A percentile compares a stretch with the other conserved stretches of the same genome.
Evolutionary conservation across 2,329 filamentous ascomycete species (phyloP).

Genomic region (Dendrostoma leiphaemia): DNA sequence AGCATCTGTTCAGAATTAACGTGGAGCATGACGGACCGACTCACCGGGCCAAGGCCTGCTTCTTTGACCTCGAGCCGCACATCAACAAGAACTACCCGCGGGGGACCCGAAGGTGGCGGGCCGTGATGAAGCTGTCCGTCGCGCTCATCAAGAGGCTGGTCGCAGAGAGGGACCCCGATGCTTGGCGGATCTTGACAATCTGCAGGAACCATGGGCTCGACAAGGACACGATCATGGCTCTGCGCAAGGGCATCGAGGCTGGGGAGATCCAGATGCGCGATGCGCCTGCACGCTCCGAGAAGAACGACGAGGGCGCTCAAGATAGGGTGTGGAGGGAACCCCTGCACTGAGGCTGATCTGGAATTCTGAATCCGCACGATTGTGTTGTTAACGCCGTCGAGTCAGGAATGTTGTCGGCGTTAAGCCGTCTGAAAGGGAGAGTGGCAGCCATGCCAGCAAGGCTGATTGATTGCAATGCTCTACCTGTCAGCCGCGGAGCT

Average conservation of each 20-base stretch:
- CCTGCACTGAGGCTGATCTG: not conserved
- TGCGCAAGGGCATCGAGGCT: constrained; percentile 17
- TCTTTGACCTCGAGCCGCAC: constrained; percentile 12
- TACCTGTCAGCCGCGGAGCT: too few relatives aligned
- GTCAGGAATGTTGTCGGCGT: not conserved
- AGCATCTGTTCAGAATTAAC: constrained; percentile 16
- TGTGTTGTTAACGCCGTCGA: not conserved
- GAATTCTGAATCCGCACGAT: too few relatives aligned
- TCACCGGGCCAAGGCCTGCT: constrained; percentile 14
- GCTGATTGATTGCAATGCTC: not conserved
- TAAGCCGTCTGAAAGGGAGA: not conserved
- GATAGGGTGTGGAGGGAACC: not conserved
- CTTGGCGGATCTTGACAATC: constrained; percentile 16
- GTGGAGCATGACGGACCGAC: constrained; percentile 13
- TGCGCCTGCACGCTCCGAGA: not conserved
- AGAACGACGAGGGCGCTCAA: not conserved
- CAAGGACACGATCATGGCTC: constrained; percentile 2
- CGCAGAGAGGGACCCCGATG: constrained; percentile 17
- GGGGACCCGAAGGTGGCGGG: constrained; percentile 3
- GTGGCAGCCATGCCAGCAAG: not conserved
- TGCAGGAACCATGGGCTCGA: constrained; percentile 15
- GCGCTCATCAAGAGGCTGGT: constrained; percentile 16
- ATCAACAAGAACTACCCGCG: not conserved
- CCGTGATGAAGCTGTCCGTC: constrained; percentile 16
- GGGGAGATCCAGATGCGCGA: not conserved